Base-by-base conservation (phyloP, 306 rosid genomes). In the Quillaja saponaria region DNA sequence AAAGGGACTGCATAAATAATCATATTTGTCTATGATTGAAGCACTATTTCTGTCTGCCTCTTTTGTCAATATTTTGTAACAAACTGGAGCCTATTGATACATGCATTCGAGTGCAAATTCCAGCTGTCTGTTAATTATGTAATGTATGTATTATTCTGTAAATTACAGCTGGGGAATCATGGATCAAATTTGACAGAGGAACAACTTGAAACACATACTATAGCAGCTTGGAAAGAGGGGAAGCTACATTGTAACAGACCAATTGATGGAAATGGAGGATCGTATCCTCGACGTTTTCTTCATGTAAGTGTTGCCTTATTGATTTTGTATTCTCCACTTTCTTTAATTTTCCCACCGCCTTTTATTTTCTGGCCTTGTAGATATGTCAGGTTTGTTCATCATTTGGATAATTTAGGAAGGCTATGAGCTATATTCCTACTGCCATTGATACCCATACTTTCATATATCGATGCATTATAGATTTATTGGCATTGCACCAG, bases 171-270 rank as follows among this genome's bases (percentile, higher is more conserved):
- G 76, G 88, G 95, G 58, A 84, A 66, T 66, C 92, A 71, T 79
- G 95, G 90, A 55, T 76, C 95, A 76, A 79, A 75, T 74, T 68
- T 90, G 82, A 79, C 95, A 1, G 95, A 87, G 80, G 95, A 90
- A 73, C 81, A 90, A 79, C 90, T 90, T 34, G 92, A 87, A 71
- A 90, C 83, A 64, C 95, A 87, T 81, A 87, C 97, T 47, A 77
- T 90, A 68, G 85, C 84, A 19, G 95, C 90, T 25, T 90, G 97
- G 97, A 90, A 90, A 81, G 90, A 75, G 74, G 90, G 83, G 13
- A 90, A 90, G 61, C 56, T 74, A 49, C 79, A 68, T 45, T 78
- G 58, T 39, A 61, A 34, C 33, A 57, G 81, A 69, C 71, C 73
- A 68, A 49, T 76, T 59, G 82, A 80, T 46, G 78, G 76, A 58